Conservation (phyloP, 176 grass and related monocot genomes). For the Urochloa ruziziensis region DNA sequence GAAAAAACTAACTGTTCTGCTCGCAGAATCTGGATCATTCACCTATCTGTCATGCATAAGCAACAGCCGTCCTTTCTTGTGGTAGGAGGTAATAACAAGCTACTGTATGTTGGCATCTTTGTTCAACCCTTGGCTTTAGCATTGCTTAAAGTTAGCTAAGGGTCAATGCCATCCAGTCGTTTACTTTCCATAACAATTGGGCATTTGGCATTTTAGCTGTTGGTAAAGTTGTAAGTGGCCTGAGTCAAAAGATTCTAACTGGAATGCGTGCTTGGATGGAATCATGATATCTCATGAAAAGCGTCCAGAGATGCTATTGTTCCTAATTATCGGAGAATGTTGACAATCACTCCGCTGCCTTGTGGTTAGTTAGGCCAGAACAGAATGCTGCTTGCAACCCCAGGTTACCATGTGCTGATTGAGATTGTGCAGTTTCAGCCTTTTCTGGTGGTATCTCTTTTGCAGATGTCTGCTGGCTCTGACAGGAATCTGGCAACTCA, state of each 20-base stretch:
- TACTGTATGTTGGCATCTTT: neutral
- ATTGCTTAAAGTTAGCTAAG: neutral
- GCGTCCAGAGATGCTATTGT: neutral
- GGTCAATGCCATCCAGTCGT: neutral
- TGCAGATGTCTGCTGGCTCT: neutral
- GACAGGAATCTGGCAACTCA: neutral
- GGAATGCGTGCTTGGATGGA: neutral
- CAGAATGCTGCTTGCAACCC: neutral
- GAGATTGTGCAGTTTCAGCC: neutral
- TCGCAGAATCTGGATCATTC: neutral
- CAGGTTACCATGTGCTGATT: neutral
- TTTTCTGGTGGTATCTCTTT: neutral
- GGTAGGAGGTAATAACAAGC: neutral
- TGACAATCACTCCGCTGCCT: neutral
- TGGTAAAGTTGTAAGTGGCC: neutral
- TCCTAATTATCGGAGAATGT: constrained; percentile 1
- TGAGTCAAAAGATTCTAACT: neutral
- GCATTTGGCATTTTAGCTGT: neutral
- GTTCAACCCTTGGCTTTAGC: neutral
- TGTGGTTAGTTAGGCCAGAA: neutral
- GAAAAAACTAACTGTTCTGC: neutral
- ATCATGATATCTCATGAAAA: constrained; percentile 14
- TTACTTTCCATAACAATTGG: neutral
- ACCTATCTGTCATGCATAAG: neutral
- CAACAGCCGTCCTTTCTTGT: neutral